Evolutionary conservation across 2,329 filamentous ascomycete genomes (phyloP).

Genomic region (Colletotrichum sansevieriae): DNA sequence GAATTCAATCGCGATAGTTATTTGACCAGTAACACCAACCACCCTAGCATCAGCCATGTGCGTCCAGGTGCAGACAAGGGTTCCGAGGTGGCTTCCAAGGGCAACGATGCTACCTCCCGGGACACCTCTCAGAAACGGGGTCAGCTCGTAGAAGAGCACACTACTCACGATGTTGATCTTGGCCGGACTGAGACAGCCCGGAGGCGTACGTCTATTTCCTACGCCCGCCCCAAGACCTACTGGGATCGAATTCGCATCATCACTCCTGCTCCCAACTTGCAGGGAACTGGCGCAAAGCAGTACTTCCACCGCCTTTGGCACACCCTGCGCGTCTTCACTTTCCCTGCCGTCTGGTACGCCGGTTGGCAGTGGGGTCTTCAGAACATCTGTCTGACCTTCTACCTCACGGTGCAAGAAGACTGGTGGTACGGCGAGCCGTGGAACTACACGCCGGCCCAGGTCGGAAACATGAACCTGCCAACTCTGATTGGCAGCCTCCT

Average conservation of each 20-base stretch:
- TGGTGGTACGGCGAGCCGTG: slow-evolving; percentile 66
- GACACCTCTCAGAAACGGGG: slow-evolving; percentile 1
- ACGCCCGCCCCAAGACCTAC: slow-evolving; percentile 60
- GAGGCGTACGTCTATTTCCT: slow-evolving; percentile 44
- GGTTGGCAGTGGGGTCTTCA: slow-evolving; percentile 71
- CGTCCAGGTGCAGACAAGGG: slow-evolving; percentile 40
- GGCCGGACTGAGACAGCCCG: slow-evolving; percentile 41
- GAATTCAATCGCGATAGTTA: slow-evolving; percentile 59
- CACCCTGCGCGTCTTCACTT: slow-evolving; percentile 68
- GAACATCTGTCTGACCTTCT: slow-evolving; percentile 71
- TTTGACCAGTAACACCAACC: slow-evolving; percentile 46
- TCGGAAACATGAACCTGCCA: slow-evolving; percentile 70
- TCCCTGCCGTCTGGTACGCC: slow-evolving; percentile 69
- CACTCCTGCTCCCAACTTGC: slow-evolving; percentile 66
- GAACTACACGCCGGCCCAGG: slow-evolving; percentile 66
- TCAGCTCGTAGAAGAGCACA: slow-evolving; percentile 24
- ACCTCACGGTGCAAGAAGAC: slow-evolving; percentile 69
- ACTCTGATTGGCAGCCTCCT: slow-evolving; percentile 67
- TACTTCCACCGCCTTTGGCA: slow-evolving; percentile 66
- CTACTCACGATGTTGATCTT: slow-evolving; percentile 17
- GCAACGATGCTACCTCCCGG: background rate
- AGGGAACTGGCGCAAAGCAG: slow-evolving; percentile 66
- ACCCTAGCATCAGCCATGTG: slow-evolving; percentile 37
- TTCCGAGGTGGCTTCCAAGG: background rate
- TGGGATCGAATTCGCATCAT: slow-evolving; percentile 67